Conservation (phyloP, 164 flowering plant species). For the Echeveria elegans region DNA sequence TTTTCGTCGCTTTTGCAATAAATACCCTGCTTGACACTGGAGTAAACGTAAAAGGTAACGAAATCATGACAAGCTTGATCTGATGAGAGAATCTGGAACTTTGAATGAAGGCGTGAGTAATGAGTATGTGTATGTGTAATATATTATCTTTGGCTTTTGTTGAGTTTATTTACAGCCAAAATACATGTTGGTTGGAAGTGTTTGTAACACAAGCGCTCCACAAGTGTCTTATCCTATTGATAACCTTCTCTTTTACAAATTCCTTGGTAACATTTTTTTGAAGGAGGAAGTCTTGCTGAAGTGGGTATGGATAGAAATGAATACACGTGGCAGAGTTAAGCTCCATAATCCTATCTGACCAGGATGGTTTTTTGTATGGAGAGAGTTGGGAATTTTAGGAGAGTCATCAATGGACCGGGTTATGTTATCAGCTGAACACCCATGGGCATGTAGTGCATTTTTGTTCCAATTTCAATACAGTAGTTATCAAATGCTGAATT, state of each 20-base stretch:
- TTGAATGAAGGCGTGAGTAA: neutral
- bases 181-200: constrained; percentile 10
- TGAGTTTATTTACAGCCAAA: neutral
- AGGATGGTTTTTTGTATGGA: no score
- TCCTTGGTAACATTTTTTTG: neutral
- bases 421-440: no score
- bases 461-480: no score
- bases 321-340: neutral
- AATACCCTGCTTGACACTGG: constrained; percentile 36
- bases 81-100: neutral
- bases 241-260: neutral
- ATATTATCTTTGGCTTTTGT: neutral
- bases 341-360: neutral
- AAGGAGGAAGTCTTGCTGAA: neutral
- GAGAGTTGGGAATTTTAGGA: no score
- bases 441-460: no score
- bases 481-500: no score
- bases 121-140: neutral
- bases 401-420: no score
- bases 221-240: constrained; percentile 48
- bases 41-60: constrained; percentile 32
- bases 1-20: constrained; percentile 50
- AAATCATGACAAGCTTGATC: constrained; percentile 35
- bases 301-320: neutral
- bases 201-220: constrained; percentile 44